These are phyloP conservation scores for Termitomyces titanicus DNA, from an alignment of 768 basidiomycete species.

Conservation along the genomic window DNA sequence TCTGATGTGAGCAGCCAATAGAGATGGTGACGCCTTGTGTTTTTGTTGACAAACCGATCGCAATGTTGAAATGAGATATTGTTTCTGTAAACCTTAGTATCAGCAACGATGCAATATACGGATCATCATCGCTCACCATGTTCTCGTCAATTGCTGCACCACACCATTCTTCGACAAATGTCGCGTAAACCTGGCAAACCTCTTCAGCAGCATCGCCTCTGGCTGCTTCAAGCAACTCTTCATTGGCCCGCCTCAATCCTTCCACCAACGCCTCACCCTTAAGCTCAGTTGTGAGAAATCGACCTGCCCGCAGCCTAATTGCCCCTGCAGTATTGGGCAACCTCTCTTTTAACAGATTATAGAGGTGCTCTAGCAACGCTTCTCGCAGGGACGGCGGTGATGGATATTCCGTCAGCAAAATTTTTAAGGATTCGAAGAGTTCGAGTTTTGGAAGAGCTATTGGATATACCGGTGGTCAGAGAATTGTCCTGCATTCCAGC, in stretches of 20 bases:
- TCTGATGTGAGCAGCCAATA: conserved; percentile 29
- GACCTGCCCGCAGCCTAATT: conserved; percentile 31
- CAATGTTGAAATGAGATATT: conserved; percentile 49
- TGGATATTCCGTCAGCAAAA: conserved; percentile 35
- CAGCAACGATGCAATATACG: conserved; percentile 13
- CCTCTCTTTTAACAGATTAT: conserved; percentile 27
- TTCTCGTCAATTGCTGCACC: conserved; percentile 41
- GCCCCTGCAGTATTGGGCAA: conserved; percentile 33
- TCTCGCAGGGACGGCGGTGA: conserved; percentile 30
- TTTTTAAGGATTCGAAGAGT: conserved; percentile 37
- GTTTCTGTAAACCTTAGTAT: conserved; percentile 39
- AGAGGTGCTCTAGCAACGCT: conserved; percentile 35
- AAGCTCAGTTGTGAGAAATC: conserved; percentile 27
- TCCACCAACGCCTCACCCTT: conserved; percentile 34
- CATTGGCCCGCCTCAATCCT: conserved; percentile 33
- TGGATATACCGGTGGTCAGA: neutral
- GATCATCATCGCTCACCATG: conserved; percentile 31
- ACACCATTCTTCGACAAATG: conserved; percentile 55
- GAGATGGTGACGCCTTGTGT: conserved; percentile 21
- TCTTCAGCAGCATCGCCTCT: conserved; percentile 20
- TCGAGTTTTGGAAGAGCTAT: conserved; percentile 40
- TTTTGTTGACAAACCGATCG: conserved; percentile 26
- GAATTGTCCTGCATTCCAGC: neutral
- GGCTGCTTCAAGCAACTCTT: conserved; percentile 29
- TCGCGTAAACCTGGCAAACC: conserved; percentile 35